Evolutionary conservation across 2,329 filamentous ascomycete species (phyloP).

Genomic region (Xylariomycetidae sp.): DNA sequence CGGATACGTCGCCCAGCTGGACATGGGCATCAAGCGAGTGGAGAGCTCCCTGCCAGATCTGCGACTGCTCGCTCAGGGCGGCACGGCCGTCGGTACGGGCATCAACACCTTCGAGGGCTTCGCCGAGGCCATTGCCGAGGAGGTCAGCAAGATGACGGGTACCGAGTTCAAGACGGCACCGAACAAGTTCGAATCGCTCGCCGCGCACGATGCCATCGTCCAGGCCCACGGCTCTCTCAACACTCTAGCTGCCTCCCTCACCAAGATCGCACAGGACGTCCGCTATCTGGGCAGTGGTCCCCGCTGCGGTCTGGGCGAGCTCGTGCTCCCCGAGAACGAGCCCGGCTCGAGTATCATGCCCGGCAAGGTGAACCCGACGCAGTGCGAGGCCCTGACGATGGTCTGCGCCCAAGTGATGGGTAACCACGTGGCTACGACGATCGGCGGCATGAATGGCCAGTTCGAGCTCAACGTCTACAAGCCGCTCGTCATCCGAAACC

Average conservation of each 20-base stretch:
- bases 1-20: constrained; percentile 91
- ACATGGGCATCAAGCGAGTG: constrained; percentile 83
- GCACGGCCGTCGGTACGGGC: constrained; percentile 93
- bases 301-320: constrained; percentile 90
- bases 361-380: constrained; percentile 98
- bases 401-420: constrained; percentile 96
- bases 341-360: constrained; percentile 98
- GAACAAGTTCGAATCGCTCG: constrained; percentile 98
- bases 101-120: constrained; percentile 98
- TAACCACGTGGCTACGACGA: constrained; percentile 89
- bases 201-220: constrained; percentile 91
- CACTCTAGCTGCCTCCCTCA: constrained; percentile 84
- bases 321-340: constrained; percentile 94
- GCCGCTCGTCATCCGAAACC: constrained; percentile 90
- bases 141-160: constrained; percentile 89
- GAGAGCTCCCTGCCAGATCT: constrained; percentile 79
- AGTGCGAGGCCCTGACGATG: constrained; percentile 98
- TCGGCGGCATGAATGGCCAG: constrained; percentile 95
- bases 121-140: constrained; percentile 84
- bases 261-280: constrained; percentile 98
- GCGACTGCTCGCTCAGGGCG: constrained; percentile 85
- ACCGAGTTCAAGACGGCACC: constrained; percentile 92
- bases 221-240: constrained; percentile 92
- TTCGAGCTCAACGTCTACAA: constrained; percentile 99
- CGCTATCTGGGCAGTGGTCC: constrained; percentile 95